Percentiles rank a stretch among this genome's conserved stretches.
Conservation (phyloP, 768 basidiomycete genomes). For the Cubamyces lactineus region DNA sequence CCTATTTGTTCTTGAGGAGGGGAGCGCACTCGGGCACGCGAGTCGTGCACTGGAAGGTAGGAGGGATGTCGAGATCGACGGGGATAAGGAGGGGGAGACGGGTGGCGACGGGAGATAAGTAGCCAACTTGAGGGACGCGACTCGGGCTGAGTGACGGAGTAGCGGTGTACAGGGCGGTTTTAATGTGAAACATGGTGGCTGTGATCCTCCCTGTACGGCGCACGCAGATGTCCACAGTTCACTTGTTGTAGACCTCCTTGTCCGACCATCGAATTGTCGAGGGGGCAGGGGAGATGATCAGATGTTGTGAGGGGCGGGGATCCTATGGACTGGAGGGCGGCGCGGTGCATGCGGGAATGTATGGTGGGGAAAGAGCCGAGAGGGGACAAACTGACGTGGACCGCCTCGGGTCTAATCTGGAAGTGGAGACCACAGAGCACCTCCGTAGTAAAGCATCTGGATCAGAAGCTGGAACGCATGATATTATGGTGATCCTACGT, state of each 20-base stretch:
- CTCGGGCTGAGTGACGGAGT: slow-evolving; percentile 30
- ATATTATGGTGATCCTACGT: slow-evolving; percentile 22
- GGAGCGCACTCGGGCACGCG: slow-evolving; percentile 17
- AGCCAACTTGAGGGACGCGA: slow-evolving; percentile 27
- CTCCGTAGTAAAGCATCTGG: slow-evolving; percentile 15
- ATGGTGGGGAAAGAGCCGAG: slow-evolving; percentile 2
- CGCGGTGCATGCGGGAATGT: slow-evolving; percentile 4
- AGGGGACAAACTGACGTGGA: slow-evolving; percentile 14
- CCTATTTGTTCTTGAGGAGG: slow-evolving; percentile 2
- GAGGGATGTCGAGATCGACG: slow-evolving; percentile 21
- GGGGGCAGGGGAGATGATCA: slow-evolving; percentile 36
- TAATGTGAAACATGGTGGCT: slow-evolving; percentile 38
- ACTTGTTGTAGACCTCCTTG: slow-evolving; percentile 4
- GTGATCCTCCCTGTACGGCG: slow-evolving; percentile 21
- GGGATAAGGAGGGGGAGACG: slow-evolving; percentile 32
- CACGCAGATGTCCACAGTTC: slow-evolving; percentile 11
- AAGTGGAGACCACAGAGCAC: slow-evolving; percentile 14
- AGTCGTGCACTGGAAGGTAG: slow-evolving; percentile 10
- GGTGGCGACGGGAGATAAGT: slow-evolving; percentile 52
- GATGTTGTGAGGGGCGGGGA: slow-evolving; percentile 39
- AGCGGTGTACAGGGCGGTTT: slow-evolving; percentile 36
- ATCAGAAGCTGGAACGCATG: slow-evolving; percentile 23
- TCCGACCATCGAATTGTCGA: slow-evolving; percentile 14
- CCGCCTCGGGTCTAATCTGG: slow-evolving; percentile 16
- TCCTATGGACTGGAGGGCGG: slow-evolving; percentile 24